Base-by-base conservation (phyloP, 768 basidiomycete species). In the Boletus barrowsii region DNA sequence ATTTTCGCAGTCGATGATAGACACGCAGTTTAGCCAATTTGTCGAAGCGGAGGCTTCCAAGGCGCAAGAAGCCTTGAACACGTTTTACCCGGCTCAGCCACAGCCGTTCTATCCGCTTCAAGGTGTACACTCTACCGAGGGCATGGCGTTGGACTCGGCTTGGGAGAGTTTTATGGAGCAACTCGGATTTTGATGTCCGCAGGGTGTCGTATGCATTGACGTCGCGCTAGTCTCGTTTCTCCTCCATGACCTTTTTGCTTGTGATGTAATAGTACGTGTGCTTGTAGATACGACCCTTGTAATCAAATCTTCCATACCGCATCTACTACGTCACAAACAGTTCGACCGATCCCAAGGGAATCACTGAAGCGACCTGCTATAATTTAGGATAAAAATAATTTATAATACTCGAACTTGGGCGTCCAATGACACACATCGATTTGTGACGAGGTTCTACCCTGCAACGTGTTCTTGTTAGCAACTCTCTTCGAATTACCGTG, bases 141-240 rank as follows among this genome's bases (percentile, higher is more conserved):
- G 73, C 14, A 74, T 75, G 2, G 72, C 75, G 30, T 59, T 87
- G 50, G 83, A 88, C 62, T 70, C 83, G 17, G 79, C 83, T 1
- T 88, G 86, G 85, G 80, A 82, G 63, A 79, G 75, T 56, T 83
- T 88, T 42, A 80, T 85, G 42, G 83, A 87, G 64, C 86, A 88
- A 59, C 73, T 88, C 42, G 86, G 86, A 3, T 79, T 78, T 55
- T 76, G 54, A 67, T 14, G 15, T 29, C 8, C 3, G 14, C 35
- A 15, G 14, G 5, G 35, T 36, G 35, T 37, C 10, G 33, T 5
- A 1, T 5, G 8, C 3, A 17, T 26, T 39, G 35, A 5, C 15
- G 3, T n/a, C 18, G 15, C 26, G 24, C 20, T 14, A 13, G 5
- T 18, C 3, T 47, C 3, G 13, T 47, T 17, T 15, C 10, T 46